These are phyloP conservation scores for Pseudocercospora musae DNA, from an alignment of 2,329 filamentous ascomycete species.

Conservation along the genomic window DNA sequence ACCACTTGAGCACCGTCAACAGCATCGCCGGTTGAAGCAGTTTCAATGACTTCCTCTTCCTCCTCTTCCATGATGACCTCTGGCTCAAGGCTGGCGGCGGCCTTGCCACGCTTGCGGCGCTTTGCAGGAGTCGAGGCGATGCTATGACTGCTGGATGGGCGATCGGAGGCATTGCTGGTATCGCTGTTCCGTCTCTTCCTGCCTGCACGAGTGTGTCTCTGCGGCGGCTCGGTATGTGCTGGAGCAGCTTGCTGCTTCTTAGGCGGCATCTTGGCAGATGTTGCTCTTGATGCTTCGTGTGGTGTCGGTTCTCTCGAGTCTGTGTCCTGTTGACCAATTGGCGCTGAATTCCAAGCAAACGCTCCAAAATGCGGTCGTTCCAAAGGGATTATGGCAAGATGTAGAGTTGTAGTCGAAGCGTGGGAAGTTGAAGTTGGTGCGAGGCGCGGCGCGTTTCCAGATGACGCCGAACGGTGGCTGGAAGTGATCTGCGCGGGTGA, in stretches of 20 bases:
- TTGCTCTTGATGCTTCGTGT: background rate
- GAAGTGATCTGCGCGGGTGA: background rate
- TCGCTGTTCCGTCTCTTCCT: constrained; percentile 31
- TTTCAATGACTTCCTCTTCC: constrained; percentile 19
- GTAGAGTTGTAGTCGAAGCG: background rate
- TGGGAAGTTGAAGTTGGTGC: no score
- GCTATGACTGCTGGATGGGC: constrained; percentile 25
- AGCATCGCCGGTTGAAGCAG: constrained; percentile 7
- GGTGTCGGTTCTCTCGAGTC: background rate
- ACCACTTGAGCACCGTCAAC: constrained; percentile 18
- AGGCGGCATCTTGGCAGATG: constrained; percentile 24
- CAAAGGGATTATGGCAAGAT: background rate
- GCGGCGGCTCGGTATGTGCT: constrained; percentile 15
- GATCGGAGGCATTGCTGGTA: constrained; percentile 26
- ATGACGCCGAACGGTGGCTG: no score
- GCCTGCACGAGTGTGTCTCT: constrained; percentile 21
- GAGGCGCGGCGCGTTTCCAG: no score
- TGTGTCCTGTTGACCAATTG: background rate
- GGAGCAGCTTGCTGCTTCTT: constrained; percentile 22
- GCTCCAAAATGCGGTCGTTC: background rate
- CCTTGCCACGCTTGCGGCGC: constrained; percentile 24
- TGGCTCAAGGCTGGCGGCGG: constrained; percentile 23
- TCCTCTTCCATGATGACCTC: constrained; percentile 30
- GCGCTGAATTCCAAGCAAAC: background rate
- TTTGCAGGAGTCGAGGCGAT: constrained; percentile 23